phyloP scores from a whole-genome alignment of 1,284 basidiomycete genomes.

The Phellopilus nigrolimitatus region DNA sequence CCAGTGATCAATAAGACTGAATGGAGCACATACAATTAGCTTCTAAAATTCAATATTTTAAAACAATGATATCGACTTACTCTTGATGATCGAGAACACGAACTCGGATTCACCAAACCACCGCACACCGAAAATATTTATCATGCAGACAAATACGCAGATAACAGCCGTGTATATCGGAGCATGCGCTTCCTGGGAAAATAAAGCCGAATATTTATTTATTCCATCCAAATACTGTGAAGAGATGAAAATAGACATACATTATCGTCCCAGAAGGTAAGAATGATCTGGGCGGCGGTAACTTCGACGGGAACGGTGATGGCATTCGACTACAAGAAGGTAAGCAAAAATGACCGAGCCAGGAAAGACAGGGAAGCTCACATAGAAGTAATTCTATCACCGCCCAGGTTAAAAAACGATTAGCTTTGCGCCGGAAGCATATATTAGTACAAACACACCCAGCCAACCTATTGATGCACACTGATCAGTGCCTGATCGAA shows the following conservation, averaged over 20 bases:
- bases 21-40: constrained; percentile 11
- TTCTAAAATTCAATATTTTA: too few species aligned
- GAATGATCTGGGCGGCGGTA: constrained; percentile 44
- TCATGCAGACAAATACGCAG: constrained; percentile 52
- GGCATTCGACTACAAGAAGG: constrained; percentile 16
- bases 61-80: constrained; percentile 32
- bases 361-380: constrained; percentile 1
- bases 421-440: not conserved
- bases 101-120: constrained; percentile 72
- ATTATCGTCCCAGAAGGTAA: constrained; percentile 73
- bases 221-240: too few species aligned
- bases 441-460: constrained; percentile 7
- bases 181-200: constrained; percentile 40
- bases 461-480: constrained; percentile 4
- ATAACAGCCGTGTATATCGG: constrained; percentile 63
- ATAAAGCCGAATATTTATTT: not conserved
- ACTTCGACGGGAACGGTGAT: constrained; percentile 21
- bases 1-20: constrained; percentile 53
- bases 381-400: constrained; percentile 22
- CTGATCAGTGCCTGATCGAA: not conserved
- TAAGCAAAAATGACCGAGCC: not conserved
- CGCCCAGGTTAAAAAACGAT: not conserved
- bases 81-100: constrained; percentile 57
- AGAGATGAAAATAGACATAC: constrained; percentile 32
- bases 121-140: constrained; percentile 76